phyloP scores from a whole-genome alignment of 2,329 filamentous ascomycete species.

The Fusarium dlaminii region DNA sequence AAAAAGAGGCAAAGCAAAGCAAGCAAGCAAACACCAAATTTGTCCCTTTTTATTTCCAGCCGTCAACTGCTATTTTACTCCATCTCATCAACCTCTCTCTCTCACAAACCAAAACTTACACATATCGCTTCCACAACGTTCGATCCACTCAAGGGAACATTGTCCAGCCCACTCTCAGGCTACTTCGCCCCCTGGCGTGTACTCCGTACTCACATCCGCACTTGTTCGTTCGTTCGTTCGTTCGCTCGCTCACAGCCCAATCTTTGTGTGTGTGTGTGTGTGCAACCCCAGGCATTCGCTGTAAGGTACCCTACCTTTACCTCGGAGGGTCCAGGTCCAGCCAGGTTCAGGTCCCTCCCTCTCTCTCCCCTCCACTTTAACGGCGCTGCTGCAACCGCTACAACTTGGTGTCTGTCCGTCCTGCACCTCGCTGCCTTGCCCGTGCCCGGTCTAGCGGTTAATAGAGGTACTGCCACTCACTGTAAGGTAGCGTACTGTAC shows the following conservation, averaged over 20 bases:
- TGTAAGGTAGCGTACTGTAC: neutral
- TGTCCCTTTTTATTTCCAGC: neutral
- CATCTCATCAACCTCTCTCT: neutral
- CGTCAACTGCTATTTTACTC: neutral
- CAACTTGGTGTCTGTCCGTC: neutral
- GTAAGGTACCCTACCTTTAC: slow-evolving; percentile 33
- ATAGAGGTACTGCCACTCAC: slow-evolving; percentile 4
- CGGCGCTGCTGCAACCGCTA: slow-evolving; percentile 20
- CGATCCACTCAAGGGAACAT: slow-evolving; percentile 18
- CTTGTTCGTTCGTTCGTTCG: neutral
- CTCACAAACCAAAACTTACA: slow-evolving; percentile 16
- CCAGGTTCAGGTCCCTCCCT: neutral
- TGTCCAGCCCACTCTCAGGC: slow-evolving; percentile 11
- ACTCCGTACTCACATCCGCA: neutral
- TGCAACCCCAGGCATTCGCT: slow-evolving; percentile 30
- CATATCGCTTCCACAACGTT: slow-evolving; percentile 30
- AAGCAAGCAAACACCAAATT: neutral
- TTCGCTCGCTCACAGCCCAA: neutral
- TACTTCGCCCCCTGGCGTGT: slow-evolving; percentile 21
- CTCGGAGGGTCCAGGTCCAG: slow-evolving; percentile 14
- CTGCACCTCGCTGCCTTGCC: neutral
- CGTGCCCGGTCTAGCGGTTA: slow-evolving; percentile 25
- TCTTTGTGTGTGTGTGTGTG: neutral
- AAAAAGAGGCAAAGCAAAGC: slow-evolving; percentile 9
- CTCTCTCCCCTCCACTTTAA: slow-evolving; percentile 28